These are phyloP conservation scores for Ocimum tenuiflorum DNA, from an alignment of 257 asterid genomes.

Conservation along the genomic window DNA sequence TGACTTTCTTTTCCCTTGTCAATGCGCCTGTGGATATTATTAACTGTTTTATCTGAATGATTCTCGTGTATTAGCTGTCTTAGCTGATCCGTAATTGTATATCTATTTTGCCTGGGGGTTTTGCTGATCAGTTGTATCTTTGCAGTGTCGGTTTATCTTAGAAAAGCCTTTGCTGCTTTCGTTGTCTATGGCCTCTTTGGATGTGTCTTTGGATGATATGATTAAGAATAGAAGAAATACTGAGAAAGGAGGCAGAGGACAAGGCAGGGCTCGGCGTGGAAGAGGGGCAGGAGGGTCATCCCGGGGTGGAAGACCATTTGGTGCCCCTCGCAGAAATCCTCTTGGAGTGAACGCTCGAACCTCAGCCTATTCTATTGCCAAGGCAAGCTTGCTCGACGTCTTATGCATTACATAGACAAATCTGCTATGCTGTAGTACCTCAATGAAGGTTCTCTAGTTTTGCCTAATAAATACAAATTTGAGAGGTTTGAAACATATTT, in stretches of 20 bases:
- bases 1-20: background rate
- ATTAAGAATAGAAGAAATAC: slow-evolving; percentile 61
- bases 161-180: background rate
- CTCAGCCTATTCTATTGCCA: slow-evolving; percentile 62
- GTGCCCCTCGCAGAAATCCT: slow-evolving; percentile 62
- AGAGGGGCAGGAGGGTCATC: slow-evolving; percentile 55
- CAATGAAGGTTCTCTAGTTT: slow-evolving; percentile 41
- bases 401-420: slow-evolving; percentile 50
- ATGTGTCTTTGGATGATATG: slow-evolving; percentile 79
- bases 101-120: background rate
- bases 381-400: slow-evolving; percentile 99
- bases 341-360: slow-evolving; percentile 70
- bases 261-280: slow-evolving; percentile 64
- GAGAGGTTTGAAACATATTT: slow-evolving; percentile 34
- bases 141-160: slow-evolving; percentile 18
- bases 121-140: background rate
- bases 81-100: background rate
- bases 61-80: too few relatives aligned
- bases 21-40: background rate
- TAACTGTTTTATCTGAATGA: too few relatives aligned
- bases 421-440: slow-evolving; percentile 43
- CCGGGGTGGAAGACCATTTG: slow-evolving; percentile 74
- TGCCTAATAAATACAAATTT: slow-evolving; percentile 34
- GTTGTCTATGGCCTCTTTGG: slow-evolving; percentile 67
- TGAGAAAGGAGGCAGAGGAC: slow-evolving; percentile 61